These are phyloP conservation scores for Penstemon eatonii DNA, from an alignment of 257 asterid species.

Conservation along the genomic window DNA sequence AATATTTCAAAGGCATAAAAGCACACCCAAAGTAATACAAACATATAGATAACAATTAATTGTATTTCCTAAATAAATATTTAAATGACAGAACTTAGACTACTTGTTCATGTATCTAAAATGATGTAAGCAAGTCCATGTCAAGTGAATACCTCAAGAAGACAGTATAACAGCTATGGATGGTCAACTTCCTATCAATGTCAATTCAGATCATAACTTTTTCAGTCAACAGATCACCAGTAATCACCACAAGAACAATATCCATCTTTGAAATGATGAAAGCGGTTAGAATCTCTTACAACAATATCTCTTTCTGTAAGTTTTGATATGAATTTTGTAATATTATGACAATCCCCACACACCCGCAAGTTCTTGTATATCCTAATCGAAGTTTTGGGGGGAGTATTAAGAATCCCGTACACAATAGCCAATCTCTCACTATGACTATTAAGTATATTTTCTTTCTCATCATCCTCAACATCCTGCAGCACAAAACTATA, in stretches of 20 bases:
- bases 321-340: conserved; percentile 52
- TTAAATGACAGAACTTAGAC: no score
- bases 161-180: no score
- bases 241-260: conserved; percentile 62
- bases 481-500: conserved; percentile 71
- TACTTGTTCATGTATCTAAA: no score
- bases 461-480: conserved; percentile 90
- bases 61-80: no score
- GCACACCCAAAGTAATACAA: no score
- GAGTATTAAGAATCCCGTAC: conserved; percentile 67
- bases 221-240: conserved; percentile 41
- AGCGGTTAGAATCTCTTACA: conserved; percentile 67
- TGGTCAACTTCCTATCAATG: no score
- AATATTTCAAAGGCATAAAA: no score
- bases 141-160: no score
- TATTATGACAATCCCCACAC: conserved; percentile 63
- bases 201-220: no score
- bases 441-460: conserved; percentile 60
- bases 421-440: conserved; percentile 82
- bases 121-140: no score
- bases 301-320: conserved; percentile 56
- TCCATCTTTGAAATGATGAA: conserved; percentile 65
- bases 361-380: conserved; percentile 58
- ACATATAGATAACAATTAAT: no score
- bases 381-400: conserved; percentile 49